Conservation (phyloP, 441 rosid genomes). For the Pelargonium fulgidum region DNA sequence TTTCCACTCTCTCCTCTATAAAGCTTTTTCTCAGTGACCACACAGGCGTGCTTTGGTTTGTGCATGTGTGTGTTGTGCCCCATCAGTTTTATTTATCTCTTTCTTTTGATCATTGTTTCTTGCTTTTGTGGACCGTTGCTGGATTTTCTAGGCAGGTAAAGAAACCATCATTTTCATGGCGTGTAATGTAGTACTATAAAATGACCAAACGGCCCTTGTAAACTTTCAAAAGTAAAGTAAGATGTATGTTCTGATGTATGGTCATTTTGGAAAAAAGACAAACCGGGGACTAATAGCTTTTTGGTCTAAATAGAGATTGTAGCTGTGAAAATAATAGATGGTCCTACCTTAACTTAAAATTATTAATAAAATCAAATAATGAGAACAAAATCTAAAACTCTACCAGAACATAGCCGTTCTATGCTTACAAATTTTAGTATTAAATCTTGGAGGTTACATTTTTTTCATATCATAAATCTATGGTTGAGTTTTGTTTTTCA, state of each 20-base stretch:
- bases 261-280: constrained; percentile 5
- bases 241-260: background rate
- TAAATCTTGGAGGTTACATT: too few species aligned
- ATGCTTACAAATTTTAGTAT: too few species aligned
- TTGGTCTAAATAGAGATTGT: background rate
- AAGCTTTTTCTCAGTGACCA: constrained; percentile 24
- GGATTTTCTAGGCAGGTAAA: constrained; percentile 24
- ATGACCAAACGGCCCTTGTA: constrained; percentile 22
- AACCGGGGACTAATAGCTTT: background rate
- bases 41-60: constrained; percentile 23
- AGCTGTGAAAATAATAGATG: constrained; percentile 21
- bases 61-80: constrained; percentile 13
- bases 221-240: background rate
- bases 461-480: too few species aligned
- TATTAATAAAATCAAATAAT: too few species aligned
- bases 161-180: constrained; percentile 19
- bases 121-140: constrained; percentile 28
- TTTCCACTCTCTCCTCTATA: constrained; percentile 5
- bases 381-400: too few species aligned
- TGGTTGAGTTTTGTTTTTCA: too few species aligned
- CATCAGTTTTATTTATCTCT: constrained; percentile 20
- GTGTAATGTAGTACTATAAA: background rate
- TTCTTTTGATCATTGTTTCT: constrained; percentile 5
- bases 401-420: too few species aligned
- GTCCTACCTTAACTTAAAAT: background rate